phyloP scores from a whole-genome alignment of 192 early-diverging fungal species.

The Entophlyctis luteolus region DNA sequence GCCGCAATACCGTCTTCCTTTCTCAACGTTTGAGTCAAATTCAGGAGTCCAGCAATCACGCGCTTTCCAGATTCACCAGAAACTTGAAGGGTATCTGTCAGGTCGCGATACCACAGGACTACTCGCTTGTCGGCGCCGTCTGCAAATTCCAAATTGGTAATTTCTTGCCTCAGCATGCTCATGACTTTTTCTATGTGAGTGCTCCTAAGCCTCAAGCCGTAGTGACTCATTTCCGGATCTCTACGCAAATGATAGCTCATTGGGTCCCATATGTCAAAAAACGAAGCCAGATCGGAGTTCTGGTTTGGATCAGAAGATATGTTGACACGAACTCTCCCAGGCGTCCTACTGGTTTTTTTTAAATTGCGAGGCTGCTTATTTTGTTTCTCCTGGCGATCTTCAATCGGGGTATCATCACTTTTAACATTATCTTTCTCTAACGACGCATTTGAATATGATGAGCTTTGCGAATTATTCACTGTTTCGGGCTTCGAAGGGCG shows the following conservation, averaged over 20 bases:
- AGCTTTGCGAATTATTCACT: no score
- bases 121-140: slow-evolving; percentile 5
- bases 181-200: slow-evolving; percentile 22
- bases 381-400: no score
- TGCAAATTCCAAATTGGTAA: slow-evolving; percentile 5
- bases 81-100: slow-evolving; percentile 34
- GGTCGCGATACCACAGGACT: slow-evolving; percentile 32
- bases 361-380: no score
- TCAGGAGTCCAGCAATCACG: slow-evolving; percentile 28
- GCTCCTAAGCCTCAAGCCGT: slow-evolving; percentile 11
- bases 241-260: neutral
- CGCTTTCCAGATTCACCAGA: slow-evolving; percentile 23
- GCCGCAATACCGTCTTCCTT: slow-evolving; percentile 19
- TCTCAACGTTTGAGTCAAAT: slow-evolving; percentile 20
- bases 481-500: no score
- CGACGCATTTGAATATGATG: neutral
- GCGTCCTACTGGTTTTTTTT: no score
- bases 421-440: neutral
- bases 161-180: slow-evolving; percentile 13
- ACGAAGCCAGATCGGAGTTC: no score
- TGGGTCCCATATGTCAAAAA: neutral
- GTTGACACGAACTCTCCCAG: neutral
- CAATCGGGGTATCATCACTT: neutral
- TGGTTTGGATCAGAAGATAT: neutral
- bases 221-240: neutral